These are phyloP conservation scores for Phytopythium litorale DNA, from an alignment of 352 stramenopile genomes.

Conservation along the genomic window DNA sequence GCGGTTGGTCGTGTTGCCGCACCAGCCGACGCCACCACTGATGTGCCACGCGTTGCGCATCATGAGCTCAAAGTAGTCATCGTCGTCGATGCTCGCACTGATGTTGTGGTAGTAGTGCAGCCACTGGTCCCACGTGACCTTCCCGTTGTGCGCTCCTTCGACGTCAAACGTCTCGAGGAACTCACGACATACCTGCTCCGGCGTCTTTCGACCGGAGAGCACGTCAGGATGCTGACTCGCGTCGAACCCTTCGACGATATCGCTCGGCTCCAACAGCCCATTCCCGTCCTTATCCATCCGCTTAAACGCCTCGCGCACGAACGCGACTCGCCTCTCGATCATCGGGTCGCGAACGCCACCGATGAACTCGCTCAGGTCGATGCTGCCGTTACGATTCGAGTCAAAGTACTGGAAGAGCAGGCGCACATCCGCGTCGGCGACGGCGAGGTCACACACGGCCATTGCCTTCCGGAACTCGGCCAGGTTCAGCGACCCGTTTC, in stretches of 20 bases:
- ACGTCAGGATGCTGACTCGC: constrained; percentile 85
- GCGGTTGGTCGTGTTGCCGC: constrained; percentile 54
- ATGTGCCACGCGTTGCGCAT: constrained; percentile 84
- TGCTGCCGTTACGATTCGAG: constrained; percentile 60
- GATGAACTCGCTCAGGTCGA: constrained; percentile 88
- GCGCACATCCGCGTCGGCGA: constrained; percentile 50
- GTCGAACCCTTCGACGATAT: constrained; percentile 82
- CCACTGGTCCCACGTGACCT: constrained; percentile 68
- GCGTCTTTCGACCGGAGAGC: constrained; percentile 54
- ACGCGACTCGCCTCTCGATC: constrained; percentile 52
- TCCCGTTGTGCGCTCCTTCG: constrained; percentile 61
- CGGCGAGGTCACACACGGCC: constrained; percentile 42
- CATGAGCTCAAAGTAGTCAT: constrained; percentile 92
- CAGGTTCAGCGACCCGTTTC: constrained; percentile 65
- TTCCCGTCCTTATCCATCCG: constrained; percentile 77
- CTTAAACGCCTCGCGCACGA: constrained; percentile 80
- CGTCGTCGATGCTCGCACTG: constrained; percentile 82
- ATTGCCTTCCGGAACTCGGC: constrained; percentile 74
- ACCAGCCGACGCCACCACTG: constrained; percentile 39
- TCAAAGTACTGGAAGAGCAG: constrained; percentile 86
- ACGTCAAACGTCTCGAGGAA: constrained; percentile 88
- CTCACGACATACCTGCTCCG: constrained; percentile 66
- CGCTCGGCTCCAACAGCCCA: constrained; percentile 66
- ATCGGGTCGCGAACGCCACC: constrained; percentile 72
- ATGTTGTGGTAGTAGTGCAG: constrained; percentile 90